A percentile compares a stretch with the other conserved stretches of the same genome.
These are phyloP conservation scores for Mycena amicta DNA, from an alignment of 768 basidiomycete genomes.

Conservation along the genomic window DNA sequence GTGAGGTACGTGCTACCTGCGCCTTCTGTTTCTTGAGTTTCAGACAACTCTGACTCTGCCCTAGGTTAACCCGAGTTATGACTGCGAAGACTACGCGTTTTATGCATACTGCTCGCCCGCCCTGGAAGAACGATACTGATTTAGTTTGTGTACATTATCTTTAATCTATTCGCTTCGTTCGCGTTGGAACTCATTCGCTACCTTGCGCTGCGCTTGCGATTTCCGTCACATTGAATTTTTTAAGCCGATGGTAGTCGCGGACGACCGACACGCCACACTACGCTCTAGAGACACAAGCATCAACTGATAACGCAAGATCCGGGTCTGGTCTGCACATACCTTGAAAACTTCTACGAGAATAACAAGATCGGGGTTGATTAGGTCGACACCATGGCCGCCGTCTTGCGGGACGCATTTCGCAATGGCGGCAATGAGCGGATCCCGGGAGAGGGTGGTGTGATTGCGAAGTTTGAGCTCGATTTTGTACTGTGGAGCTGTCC, in stretches of 20 bases:
- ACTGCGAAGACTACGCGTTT: too few species aligned
- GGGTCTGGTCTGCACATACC: conserved; percentile 39
- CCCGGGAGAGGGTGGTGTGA: conserved; percentile 68
- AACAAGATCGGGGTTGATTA: conserved; percentile 70
- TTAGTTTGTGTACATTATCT: background rate
- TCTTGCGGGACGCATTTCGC: conserved; percentile 67
- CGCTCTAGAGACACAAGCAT: conserved; percentile 50
- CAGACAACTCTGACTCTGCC: too few species aligned
- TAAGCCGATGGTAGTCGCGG: conserved; percentile 66
- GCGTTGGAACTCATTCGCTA: background rate
- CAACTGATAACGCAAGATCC: background rate
- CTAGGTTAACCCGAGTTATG: too few species aligned
- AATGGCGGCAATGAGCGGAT: conserved; percentile 63
- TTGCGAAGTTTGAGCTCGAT: conserved; percentile 77
- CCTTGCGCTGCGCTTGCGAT: conserved; percentile 43
- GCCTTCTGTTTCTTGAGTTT: too few species aligned
- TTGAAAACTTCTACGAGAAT: conserved; percentile 85
- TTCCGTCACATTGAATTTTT: conserved; percentile 81
- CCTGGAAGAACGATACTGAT: too few species aligned
- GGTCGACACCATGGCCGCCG: conserved; percentile 62
- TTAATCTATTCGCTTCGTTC: background rate
- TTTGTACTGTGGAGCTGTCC: conserved; percentile 61
- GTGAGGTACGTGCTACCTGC: too few species aligned
- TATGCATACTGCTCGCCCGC: too few species aligned
- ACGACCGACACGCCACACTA: conserved; percentile 79